phyloP scores from a whole-genome alignment of 345 rosid genomes.

The Xanthoceras sorbifolium region DNA sequence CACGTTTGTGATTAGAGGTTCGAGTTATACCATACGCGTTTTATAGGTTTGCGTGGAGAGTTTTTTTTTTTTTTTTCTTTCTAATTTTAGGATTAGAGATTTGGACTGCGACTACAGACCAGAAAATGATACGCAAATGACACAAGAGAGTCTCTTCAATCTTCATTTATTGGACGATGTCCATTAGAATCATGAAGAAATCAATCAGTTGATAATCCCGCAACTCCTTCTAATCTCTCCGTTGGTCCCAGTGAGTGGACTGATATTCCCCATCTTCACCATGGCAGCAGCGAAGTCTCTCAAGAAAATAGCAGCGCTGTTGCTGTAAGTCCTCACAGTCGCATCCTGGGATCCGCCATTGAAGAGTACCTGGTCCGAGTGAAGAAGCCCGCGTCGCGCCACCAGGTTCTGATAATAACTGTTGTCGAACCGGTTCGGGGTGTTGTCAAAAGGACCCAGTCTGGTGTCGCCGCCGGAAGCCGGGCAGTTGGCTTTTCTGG shows the following conservation, averaged over 20 bases:
- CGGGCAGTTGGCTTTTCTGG: slow-evolving; percentile 35
- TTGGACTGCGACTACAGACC: too few species aligned
- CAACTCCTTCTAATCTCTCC: slow-evolving; percentile 51
- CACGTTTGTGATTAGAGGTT: too few species aligned
- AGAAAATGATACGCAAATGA: too few species aligned
- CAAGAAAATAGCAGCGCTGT: slow-evolving; percentile 15
- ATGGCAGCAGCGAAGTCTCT: slow-evolving; percentile 43
- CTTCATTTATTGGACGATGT: too few species aligned
- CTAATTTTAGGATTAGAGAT: too few species aligned
- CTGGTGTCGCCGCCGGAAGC: slow-evolving; percentile 33
- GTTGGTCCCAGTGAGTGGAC: slow-evolving; percentile 38
- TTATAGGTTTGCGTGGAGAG: too few species aligned
- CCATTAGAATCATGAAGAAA: too few species aligned
- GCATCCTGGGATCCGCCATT: slow-evolving; percentile 38
- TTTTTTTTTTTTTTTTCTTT: too few species aligned
- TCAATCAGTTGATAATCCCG: slow-evolving; percentile 28
- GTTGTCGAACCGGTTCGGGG: slow-evolving; percentile 36
- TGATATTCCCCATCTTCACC: slow-evolving; percentile 49
- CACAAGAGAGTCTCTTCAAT: too few species aligned
- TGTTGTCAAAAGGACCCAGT: slow-evolving; percentile 34
- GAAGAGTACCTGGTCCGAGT: slow-evolving; percentile 48
- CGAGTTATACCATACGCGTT: too few species aligned
- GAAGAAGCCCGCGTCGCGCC: slow-evolving; percentile 44
- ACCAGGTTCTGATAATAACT: slow-evolving; percentile 34
- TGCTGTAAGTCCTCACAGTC: slow-evolving; percentile 32